A percentile compares a stretch with the other conserved stretches of the same genome.
Evolutionary conservation across 2,329 filamentous ascomycete species (phyloP).

Genomic region (Colletotrichum lupini): DNA sequence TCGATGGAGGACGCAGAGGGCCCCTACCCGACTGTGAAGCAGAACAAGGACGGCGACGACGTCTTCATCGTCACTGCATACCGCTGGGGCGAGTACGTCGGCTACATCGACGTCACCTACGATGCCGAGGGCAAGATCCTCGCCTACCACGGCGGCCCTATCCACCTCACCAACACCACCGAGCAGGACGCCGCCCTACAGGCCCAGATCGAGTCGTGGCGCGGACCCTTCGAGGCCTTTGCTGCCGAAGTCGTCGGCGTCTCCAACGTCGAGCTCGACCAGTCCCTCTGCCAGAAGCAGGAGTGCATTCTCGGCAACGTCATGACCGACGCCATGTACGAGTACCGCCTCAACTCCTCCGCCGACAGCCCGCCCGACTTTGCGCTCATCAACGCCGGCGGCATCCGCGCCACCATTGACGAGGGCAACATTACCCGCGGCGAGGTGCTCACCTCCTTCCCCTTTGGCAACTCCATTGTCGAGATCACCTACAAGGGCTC

Average conservation of each 20-base stretch:
- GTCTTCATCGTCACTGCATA: constrained; percentile 77
- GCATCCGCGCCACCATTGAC: constrained; percentile 72
- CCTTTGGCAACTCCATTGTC: constrained; percentile 73
- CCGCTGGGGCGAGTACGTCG: constrained; percentile 76
- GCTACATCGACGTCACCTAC: constrained; percentile 75
- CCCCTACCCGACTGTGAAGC: constrained; percentile 71
- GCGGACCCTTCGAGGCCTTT: constrained; percentile 69
- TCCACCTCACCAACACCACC: constrained; percentile 72
- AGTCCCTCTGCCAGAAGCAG: constrained; percentile 65
- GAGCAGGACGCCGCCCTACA: constrained; percentile 67
- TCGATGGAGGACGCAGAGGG: constrained; percentile 68
- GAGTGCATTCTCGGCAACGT: constrained; percentile 70
- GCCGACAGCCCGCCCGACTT: constrained; percentile 59
- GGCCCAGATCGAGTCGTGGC: constrained; percentile 68
- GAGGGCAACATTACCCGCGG: constrained; percentile 70
- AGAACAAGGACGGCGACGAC: constrained; percentile 71
- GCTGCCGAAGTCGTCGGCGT: constrained; percentile 67
- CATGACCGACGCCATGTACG: constrained; percentile 69
- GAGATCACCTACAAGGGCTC: constrained; percentile 65
- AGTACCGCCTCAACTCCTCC: constrained; percentile 64
- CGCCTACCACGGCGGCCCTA: constrained; percentile 71
- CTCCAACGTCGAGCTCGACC: constrained; percentile 66
- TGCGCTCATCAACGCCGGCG: constrained; percentile 72
- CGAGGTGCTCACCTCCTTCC: constrained; percentile 72
- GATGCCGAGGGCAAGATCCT: constrained; percentile 70